These are phyloP conservation scores for Alternaria incomplexa DNA, from an alignment of 2,329 filamentous ascomycete genomes.

Conservation along the genomic window DNA sequence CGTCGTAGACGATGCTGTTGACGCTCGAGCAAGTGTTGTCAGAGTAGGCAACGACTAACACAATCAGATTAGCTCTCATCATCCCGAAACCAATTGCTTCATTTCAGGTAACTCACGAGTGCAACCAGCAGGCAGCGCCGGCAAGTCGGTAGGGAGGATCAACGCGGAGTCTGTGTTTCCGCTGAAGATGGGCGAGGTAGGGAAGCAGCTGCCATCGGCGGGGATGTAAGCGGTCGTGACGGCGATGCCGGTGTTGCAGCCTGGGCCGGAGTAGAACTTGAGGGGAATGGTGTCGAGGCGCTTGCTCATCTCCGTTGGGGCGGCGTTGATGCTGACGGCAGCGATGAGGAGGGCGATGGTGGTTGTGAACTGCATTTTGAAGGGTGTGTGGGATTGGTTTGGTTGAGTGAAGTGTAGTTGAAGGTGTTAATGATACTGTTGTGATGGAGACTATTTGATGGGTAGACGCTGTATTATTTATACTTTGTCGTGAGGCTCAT, in stretches of 20 bases:
- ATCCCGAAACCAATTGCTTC: not conserved
- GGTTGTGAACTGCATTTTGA: constrained; percentile 15
- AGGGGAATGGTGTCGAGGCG: constrained; percentile 18
- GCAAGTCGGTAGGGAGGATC: not conserved
- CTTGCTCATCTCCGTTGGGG: constrained; percentile 10
- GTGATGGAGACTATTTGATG: not conserved
- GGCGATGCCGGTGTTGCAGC: constrained; percentile 11
- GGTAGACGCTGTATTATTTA: not conserved
- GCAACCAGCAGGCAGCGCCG: constrained; percentile 13
- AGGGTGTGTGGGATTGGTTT: not conserved
- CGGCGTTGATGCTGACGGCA: constrained; percentile 18
- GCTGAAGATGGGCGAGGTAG: constrained; percentile 18
- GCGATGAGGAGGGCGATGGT: constrained; percentile 10
- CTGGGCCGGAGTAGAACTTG: constrained; percentile 14
- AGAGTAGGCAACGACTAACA: constrained; percentile 6
- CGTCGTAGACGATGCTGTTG: constrained; percentile 5
- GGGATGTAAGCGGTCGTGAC: constrained; percentile 19
- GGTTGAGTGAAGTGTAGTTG: not conserved
- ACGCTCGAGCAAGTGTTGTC: constrained; percentile 8
- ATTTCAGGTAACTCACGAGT: constrained; percentile 8
- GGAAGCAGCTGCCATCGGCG: constrained; percentile 20
- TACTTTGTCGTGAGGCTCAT: not conserved
- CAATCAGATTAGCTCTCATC: not conserved
- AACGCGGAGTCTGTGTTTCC: constrained; percentile 17
- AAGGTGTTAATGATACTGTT: not conserved